phyloP scores from a whole-genome alignment of 352 stramenopile genomes.

The Globisporangium megalacanthum region DNA sequence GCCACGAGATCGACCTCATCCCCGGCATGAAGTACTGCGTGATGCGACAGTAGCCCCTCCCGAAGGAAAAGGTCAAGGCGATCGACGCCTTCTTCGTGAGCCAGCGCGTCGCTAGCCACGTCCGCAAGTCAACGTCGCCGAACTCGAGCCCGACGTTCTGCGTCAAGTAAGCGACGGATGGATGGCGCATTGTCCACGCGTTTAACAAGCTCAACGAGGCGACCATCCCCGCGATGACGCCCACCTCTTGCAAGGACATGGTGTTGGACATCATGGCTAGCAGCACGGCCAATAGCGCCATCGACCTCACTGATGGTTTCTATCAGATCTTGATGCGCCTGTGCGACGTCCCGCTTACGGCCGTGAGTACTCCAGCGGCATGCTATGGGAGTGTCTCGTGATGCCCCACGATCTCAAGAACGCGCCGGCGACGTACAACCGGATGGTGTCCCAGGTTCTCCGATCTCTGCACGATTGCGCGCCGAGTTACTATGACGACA shows the following conservation, averaged over 20 bases:
- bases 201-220: constrained; percentile 30
- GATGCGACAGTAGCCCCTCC: constrained; percentile 23
- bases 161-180: constrained; percentile 18
- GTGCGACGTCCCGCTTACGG: constrained; percentile 13
- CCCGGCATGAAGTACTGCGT: constrained; percentile 24
- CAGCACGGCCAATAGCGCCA: constrained; percentile 21
- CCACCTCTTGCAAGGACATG: constrained; percentile 24
- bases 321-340: constrained; percentile 24
- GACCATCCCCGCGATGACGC: constrained; percentile 23
- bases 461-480: not conserved
- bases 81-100: constrained; percentile 21
- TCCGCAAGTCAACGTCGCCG: constrained; percentile 17
- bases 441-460: constrained; percentile 8
- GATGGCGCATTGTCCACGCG: constrained; percentile 26
- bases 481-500: constrained; percentile 7
- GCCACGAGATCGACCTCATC: constrained; percentile 25
- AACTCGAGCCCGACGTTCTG: constrained; percentile 23
- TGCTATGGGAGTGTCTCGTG: constrained; percentile 23
- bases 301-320: constrained; percentile 27
- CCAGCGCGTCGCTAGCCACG: constrained; percentile 8
- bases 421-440: constrained; percentile 23
- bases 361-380: too few relatives aligned
- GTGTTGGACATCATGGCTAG: constrained; percentile 18
- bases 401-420: constrained; percentile 22
- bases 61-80: constrained; percentile 16